Base-by-base conservation (phyloP, 306 rosid species). In the Boehmeria nivea region DNA sequence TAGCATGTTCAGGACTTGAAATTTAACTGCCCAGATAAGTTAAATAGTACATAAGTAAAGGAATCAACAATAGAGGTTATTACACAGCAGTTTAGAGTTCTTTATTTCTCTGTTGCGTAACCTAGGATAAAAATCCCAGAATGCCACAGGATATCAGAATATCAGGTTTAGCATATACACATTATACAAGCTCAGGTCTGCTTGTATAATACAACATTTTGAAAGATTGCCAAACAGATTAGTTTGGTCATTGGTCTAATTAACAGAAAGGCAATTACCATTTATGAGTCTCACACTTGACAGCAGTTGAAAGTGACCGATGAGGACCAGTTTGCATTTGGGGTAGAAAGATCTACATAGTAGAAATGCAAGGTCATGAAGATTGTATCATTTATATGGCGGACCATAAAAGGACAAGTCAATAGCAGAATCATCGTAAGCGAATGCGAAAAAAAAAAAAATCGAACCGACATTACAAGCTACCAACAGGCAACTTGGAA, bases 381-480 rank as follows among this genome's bases (percentile, higher is more conserved):
- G 4, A 45, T 31, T 31, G 9, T n/a, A n/a, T n/a, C n/a, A n/a
- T n/a, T 31, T 31, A 31, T 31, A 31, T 10, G 9, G 17, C n/a
- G 51, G 50, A 48, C 66, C 26, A 65, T 42, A 37, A 40, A 18
- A 42, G 52, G 48, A 40, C 21, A 51, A 40, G 25, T 49, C 47
- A 43, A 59, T 51, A 58, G 18, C 24, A 64, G 6, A 21, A 14
- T 8, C 15, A 40, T 40, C 45, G 2, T n/a, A 40, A 40, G 15
- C 45, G n/a, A n/a, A n/a, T n/a, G n/a, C n/a, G n/a, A n/a, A n/a
- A n/a, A n/a, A n/a, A 2, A 37, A 42, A 65, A 67, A 61, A 4
- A 65, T 65, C 77, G 60, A 69, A 76, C 86, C 73, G 60, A 37
- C n/a, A n/a, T n/a, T n/a, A n/a, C n/a, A n/a, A n/a, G n/a, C n/a